Evolutionary conservation across 495 filamentous ascomycete genomes (phyloP).

Genomic region (Penicillium egyptiacum): DNA sequence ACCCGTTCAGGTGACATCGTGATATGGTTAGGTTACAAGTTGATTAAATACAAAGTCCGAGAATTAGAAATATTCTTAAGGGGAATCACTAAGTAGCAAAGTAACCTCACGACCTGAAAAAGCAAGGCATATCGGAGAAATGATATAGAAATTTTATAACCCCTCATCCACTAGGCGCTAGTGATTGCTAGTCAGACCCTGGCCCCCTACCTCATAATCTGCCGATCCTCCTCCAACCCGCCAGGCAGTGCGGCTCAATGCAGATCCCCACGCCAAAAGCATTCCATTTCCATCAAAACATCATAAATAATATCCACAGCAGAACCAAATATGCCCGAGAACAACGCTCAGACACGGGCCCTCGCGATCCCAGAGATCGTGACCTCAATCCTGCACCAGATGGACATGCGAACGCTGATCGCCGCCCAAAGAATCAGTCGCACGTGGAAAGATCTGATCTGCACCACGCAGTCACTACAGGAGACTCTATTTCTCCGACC

Average conservation of each 20-base stretch:
- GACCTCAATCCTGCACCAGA: constrained; percentile 5
- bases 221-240: not conserved
- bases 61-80: too few species aligned
- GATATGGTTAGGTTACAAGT: too few species aligned
- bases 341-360: not conserved
- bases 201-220: not conserved
- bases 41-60: too few species aligned
- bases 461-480: not conserved
- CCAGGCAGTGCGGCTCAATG: not conserved
- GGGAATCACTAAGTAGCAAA: too few species aligned
- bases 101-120: too few species aligned
- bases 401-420: constrained; percentile 13
- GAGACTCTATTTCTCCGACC: not conserved
- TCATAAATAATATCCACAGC: not conserved
- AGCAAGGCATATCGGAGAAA: not conserved
- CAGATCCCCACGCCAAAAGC: not conserved
- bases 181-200: not conserved
- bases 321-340: not conserved
- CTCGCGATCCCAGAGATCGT: constrained; percentile 10
- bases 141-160: not conserved
- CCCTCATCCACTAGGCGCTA: not conserved
- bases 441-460: not conserved
- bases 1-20: too few species aligned
- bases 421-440: not conserved
- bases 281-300: not conserved